Percentiles rank a stretch among this genome's conserved stretches.
Evolutionary conservation across 495 filamentous ascomycete species (phyloP).

Genomic region (Penicillium argentinense): DNA sequence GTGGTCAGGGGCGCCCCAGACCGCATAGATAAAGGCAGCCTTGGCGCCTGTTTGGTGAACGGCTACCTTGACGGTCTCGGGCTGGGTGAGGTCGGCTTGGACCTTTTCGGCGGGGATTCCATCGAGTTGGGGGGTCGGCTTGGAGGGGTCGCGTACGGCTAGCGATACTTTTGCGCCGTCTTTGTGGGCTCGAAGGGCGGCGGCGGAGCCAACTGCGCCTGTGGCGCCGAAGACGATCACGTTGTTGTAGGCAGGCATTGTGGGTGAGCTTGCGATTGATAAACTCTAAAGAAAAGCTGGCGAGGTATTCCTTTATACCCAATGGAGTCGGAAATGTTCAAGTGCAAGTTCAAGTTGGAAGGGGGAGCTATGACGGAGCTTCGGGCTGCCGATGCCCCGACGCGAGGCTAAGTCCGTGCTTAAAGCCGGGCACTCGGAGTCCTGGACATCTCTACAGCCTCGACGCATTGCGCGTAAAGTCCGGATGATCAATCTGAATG

Average conservation of each 20-base stretch:
- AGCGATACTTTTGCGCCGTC: slow-evolving; percentile 14
- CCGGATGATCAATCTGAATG: no score
- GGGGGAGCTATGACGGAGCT: no score
- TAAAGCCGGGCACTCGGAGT: no score
- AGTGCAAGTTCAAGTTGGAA: no score
- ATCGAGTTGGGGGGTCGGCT: slow-evolving; percentile 8
- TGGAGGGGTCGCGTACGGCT: slow-evolving; percentile 12
- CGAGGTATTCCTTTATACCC: no score
- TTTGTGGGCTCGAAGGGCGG: slow-evolving; percentile 10
- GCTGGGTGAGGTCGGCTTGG: slow-evolving; percentile 15
- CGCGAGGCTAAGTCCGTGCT: no score
- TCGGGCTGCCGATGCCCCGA: no score
- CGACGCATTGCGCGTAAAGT: no score
- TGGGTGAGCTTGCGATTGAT: no score
- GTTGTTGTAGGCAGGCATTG: slow-evolving; percentile 4
- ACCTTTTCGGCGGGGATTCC: slow-evolving; percentile 2
- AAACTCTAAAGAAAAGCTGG: no score
- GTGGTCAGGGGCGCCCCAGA: slow-evolving; percentile 5
- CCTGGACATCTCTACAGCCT: no score
- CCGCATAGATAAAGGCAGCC: slow-evolving; percentile 13
- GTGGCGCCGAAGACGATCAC: slow-evolving; percentile 18
- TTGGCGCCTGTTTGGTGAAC: slow-evolving; percentile 10
- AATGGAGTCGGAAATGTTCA: no score
- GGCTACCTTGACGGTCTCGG: slow-evolving; percentile 6
- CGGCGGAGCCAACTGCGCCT: slow-evolving; percentile 11